phyloP scores from a whole-genome alignment of 306 rosid genomes.

The Luffa aegyptiaca region DNA sequence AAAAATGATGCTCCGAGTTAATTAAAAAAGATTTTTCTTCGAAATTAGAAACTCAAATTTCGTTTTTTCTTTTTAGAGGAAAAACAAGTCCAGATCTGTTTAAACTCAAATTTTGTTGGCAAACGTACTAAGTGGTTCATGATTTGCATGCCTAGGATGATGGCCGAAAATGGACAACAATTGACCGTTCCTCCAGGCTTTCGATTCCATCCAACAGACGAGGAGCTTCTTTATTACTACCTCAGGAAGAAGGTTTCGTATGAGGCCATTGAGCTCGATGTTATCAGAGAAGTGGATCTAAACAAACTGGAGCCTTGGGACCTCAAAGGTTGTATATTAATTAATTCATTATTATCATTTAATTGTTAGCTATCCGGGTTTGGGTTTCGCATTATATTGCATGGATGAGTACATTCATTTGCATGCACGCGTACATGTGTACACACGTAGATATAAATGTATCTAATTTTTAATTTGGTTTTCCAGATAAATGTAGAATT shows the following conservation, averaged over 20 bases:
- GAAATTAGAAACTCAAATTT: not conserved
- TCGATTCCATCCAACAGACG: slow-evolving; percentile 93
- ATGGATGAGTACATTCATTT: not conserved
- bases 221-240: slow-evolving; percentile 96
- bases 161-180: slow-evolving; percentile 57
- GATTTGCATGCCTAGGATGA: slow-evolving; percentile 18
- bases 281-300: slow-evolving; percentile 84
- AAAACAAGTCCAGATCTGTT: not conserved
- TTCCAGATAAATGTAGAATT: slow-evolving; percentile 75
- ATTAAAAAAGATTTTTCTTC: not conserved
- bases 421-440: not conserved
- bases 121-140: not conserved
- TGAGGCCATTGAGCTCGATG: slow-evolving; percentile 93
- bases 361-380: not conserved
- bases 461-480: too few species aligned
- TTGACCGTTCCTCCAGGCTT: slow-evolving; percentile 93
- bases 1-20: too few species aligned
- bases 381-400: not conserved
- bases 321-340: slow-evolving; percentile 66
- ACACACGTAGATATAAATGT: too few species aligned
- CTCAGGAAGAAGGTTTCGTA: slow-evolving; percentile 86
- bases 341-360: too few species aligned
- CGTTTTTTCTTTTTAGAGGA: not conserved
- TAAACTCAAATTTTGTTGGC: not conserved
- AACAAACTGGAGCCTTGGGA: slow-evolving; percentile 99